Evolutionary conservation across 1,284 basidiomycete species (phyloP).

Genomic region (Cryptococcus hybrid): DNA sequence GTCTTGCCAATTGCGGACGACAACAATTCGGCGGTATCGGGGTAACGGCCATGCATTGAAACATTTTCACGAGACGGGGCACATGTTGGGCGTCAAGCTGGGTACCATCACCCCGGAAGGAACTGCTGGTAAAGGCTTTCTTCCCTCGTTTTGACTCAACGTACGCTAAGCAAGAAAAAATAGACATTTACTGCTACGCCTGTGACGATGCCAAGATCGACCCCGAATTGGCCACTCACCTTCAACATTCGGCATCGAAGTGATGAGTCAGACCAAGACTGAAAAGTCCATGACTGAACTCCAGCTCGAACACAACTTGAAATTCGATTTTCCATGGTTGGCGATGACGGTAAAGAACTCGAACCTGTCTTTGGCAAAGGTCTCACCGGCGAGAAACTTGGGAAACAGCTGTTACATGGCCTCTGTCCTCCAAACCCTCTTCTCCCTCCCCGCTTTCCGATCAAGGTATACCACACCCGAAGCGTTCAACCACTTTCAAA

Average conservation of each 20-base stretch:
- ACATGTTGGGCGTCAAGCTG: slow-evolving; percentile 87
- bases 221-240: slow-evolving; percentile 71
- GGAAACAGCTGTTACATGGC: slow-evolving; percentile 99
- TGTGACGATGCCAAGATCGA: slow-evolving; percentile 88
- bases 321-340: slow-evolving; percentile 89
- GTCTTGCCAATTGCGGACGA: slow-evolving; percentile 90
- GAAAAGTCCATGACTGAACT: slow-evolving; percentile 98
- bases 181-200: slow-evolving; percentile 91
- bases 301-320: slow-evolving; percentile 95
- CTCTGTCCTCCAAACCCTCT: slow-evolving; percentile 84
- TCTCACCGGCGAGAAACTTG: slow-evolving; percentile 83
- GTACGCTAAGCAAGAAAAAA: neutral
- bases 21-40: slow-evolving; percentile 79
- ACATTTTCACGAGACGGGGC: slow-evolving; percentile 74
- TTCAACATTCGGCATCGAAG: slow-evolving; percentile 85
- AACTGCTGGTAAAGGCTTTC: slow-evolving; percentile 62
- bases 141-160: neutral
- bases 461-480: slow-evolving; percentile 65
- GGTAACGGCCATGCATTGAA: slow-evolving; percentile 89
- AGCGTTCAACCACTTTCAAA: slow-evolving; percentile 58
- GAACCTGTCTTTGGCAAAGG: slow-evolving; percentile 87
- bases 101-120: slow-evolving; percentile 98
- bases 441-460: slow-evolving; percentile 76
- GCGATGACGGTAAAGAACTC: slow-evolving; percentile 83
- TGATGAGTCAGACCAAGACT: slow-evolving; percentile 81